These are phyloP conservation scores for Naumovozyma dairenensis DNA, from an alignment of 805 yeast species.

Conservation along the genomic window DNA sequence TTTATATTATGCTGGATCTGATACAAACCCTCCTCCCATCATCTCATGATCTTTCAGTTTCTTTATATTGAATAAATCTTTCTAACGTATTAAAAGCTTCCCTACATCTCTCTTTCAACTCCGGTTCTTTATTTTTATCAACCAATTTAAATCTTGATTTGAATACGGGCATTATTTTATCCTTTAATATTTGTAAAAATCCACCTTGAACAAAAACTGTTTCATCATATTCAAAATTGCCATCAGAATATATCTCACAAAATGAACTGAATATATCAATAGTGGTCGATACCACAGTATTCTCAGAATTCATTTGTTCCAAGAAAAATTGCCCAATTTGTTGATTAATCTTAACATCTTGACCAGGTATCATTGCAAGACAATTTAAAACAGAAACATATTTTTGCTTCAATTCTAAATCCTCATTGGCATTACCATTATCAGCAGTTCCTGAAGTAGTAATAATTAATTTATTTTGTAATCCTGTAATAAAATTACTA, in stretches of 20 bases:
- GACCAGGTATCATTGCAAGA: conserved; percentile 38
- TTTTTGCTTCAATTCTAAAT: conserved; percentile 31
- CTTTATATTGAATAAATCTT: conserved; percentile 72
- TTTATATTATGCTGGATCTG: too few species aligned
- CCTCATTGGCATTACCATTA: conserved; percentile 6
- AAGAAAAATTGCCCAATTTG: conserved; percentile 38
- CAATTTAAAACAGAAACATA: conserved; percentile 43
- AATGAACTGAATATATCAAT: conserved; percentile 55
- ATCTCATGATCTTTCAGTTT: conserved; percentile 30
- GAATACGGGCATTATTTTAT: conserved; percentile 36
- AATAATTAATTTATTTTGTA: conserved; percentile 17
- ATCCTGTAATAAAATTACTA: conserved; percentile 19
- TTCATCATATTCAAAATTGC: conserved; percentile 52
- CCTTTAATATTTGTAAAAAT: conserved; percentile 35
- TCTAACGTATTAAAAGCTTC: conserved; percentile 59
- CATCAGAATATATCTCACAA: conserved; percentile 76
- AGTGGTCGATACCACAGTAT: conserved; percentile 33
- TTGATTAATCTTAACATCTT: conserved; percentile 34
- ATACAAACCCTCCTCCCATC: too few species aligned
- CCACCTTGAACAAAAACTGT: conserved; percentile 52
- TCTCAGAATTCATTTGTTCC: conserved; percentile 17
- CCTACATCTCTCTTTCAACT: conserved; percentile 52
- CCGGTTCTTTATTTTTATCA: conserved; percentile 52
- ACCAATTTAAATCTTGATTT: conserved; percentile 48
- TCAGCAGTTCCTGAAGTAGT: too few species aligned